phyloP scores from a whole-genome alignment of 208 protist genomes.

The Trypanosoma brucei region DNA sequence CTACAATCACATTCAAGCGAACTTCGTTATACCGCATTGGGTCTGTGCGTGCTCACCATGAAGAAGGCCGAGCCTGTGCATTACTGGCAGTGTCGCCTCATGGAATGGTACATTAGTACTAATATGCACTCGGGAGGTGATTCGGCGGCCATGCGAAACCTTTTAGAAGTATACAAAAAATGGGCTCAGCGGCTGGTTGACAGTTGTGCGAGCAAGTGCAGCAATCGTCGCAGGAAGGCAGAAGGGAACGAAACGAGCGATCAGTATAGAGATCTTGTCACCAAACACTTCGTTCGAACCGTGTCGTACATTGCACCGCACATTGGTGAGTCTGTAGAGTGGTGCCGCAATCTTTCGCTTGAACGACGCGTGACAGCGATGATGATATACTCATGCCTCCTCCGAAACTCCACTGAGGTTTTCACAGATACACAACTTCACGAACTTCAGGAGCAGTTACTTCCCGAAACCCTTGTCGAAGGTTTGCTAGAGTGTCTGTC shows the following conservation, averaged over 20 bases:
- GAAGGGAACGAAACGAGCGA: conserved; percentile 8
- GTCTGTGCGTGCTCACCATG: conserved; percentile 53
- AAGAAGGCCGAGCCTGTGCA: conserved; percentile 56
- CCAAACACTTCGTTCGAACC: conserved; percentile 35
- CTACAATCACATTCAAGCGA: conserved; percentile 55
- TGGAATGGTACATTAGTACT: conserved; percentile 71
- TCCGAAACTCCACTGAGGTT: conserved; percentile 21
- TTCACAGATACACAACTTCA: conserved; percentile 8
- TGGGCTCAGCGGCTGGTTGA: conserved; percentile 63
- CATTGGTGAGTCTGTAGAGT: conserved; percentile 34
- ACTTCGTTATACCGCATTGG: conserved; percentile 58
- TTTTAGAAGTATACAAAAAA: conserved; percentile 64
- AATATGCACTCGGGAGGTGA: conserved; percentile 85
- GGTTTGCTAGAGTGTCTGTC: conserved; percentile 50
- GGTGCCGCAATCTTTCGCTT: conserved; percentile 32
- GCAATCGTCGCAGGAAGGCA: conserved; percentile 9
- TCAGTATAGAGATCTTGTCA: conserved; percentile 25
- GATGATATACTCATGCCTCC: conserved; percentile 36
- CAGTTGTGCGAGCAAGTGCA: conserved; percentile 25
- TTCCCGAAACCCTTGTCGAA: conserved; percentile 33
- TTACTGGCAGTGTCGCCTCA: conserved; percentile 54
- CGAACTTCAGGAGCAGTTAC: conserved; percentile 12
- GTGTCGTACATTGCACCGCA: conserved; percentile 40
- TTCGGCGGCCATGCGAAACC: conserved; percentile 54
- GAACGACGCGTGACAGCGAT: conserved; percentile 67